Conservation (phyloP, 2,329 filamentous ascomycete species). For the Tympanopsis confertula region DNA sequence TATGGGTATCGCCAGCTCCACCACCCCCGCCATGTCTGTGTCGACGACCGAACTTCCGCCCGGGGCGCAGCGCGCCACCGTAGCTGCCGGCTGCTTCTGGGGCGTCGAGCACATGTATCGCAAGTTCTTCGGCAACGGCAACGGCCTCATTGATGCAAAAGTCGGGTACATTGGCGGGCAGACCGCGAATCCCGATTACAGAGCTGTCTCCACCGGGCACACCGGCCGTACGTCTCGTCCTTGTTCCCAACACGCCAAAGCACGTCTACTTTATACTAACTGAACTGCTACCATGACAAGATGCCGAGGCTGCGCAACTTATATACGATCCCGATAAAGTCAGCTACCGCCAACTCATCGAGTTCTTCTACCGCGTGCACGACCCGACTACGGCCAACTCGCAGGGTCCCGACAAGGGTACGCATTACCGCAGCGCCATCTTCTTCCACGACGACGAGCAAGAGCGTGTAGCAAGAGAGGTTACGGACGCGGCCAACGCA, state of each 20-base stretch:
- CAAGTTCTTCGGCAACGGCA: conserved; percentile 64
- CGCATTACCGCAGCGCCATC: conserved; percentile 86
- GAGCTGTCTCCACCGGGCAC: conserved; percentile 67
- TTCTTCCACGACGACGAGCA: conserved; percentile 81
- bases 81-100: conserved; percentile 97
- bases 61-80: conserved; percentile 61
- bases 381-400: conserved; percentile 80
- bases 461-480: conserved; percentile 61
- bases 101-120: conserved; percentile 92
- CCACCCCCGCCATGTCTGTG: too few relatives aligned
- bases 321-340: conserved; percentile 71
- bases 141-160: conserved; percentile 78
- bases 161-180: conserved; percentile 91
- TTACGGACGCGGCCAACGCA: conserved; percentile 67
- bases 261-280: too few relatives aligned
- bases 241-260: too few relatives aligned
- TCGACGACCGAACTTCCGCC: too few relatives aligned
- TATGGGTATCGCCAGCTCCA: too few relatives aligned
- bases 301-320: conserved; percentile 84
- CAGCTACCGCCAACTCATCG: conserved; percentile 70
- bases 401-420: conserved; percentile 75
- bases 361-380: conserved; percentile 98
- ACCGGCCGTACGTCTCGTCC: conserved; percentile 80
- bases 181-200: conserved; percentile 62
- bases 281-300: too few relatives aligned